These are phyloP conservation scores for Didymella pomorum DNA, from an alignment of 2,329 filamentous ascomycete genomes.

Conservation along the genomic window DNA sequence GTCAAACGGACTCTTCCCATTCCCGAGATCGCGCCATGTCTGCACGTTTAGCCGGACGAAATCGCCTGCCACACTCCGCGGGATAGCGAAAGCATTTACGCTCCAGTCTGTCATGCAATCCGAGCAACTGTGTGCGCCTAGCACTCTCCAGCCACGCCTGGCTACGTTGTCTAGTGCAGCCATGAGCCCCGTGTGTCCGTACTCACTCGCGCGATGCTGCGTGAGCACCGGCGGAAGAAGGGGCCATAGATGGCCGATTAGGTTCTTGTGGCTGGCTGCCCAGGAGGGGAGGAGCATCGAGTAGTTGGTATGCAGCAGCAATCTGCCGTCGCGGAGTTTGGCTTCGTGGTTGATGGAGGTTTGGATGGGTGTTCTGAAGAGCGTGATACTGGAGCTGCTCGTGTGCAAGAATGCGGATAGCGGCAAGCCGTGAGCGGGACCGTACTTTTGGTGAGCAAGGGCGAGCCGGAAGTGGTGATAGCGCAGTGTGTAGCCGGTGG, in stretches of 20 bases:
- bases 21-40: conserved; percentile 40
- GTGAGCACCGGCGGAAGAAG: conserved; percentile 38
- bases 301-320: conserved; percentile 34
- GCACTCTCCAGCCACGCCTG: conserved; percentile 27
- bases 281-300: conserved; percentile 28
- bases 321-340: conserved; percentile 21
- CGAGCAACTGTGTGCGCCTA: conserved; percentile 29
- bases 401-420: conserved; percentile 28
- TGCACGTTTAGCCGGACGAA: conserved; percentile 29
- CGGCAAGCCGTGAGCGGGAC: conserved; percentile 36
- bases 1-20: conserved; percentile 37
- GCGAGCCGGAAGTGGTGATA: conserved; percentile 45
- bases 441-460: conserved; percentile 29
- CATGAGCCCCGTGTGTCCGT: conserved; percentile 37
- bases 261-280: conserved; percentile 13
- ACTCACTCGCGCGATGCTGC: conserved; percentile 35
- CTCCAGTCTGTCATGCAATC: conserved; percentile 42
- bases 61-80: conserved; percentile 17
- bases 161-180: conserved; percentile 32
- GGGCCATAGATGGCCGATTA: conserved; percentile 28
- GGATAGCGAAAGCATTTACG: conserved; percentile 17
- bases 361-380: conserved; percentile 25
- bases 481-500: conserved; percentile 29
- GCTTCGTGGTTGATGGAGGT: conserved; percentile 26
- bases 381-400: conserved; percentile 16